Base-by-base conservation (phyloP, 2,329 filamentous ascomycete genomes). In the Bipolaris zeicola region DNA sequence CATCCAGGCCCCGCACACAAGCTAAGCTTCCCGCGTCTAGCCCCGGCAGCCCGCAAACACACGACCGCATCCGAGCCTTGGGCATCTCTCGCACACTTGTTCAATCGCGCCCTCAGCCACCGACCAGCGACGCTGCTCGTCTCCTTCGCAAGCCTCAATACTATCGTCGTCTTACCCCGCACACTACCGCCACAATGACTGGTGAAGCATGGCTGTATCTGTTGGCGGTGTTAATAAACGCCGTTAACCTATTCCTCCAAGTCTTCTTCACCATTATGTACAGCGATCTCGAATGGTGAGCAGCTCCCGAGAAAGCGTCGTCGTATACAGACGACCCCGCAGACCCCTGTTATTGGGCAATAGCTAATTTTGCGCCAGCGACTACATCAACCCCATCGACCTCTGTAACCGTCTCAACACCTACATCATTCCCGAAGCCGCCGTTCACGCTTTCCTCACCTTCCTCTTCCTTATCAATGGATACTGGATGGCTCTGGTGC, bases 191-290 rank as follows among this genome's bases (percentile, higher is more conserved):
- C 78, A 87, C 77, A 76, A 97, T 97, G 93, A 96, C 93, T 74
- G 93, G 93, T 80, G 93, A 97, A 86, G 93, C 93, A 78, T 97
- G 95, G 95, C 84, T 99, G 78, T 99, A 96, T 83, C 88, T 99
- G 73, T 85, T 99, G 80, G 89, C 94, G 81, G 96, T 99, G 80
- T 86, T 99, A 78, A 96, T 99, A 84, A 99, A 99, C 83, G 95
- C 95, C 83, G 93, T 99, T 87, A 99, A 99, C 85, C 87, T 99
- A 75, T 99, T 99, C 81, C 86, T 99, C 56, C 96, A 99, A 83
- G 95, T 99, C 72, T 99, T 99, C 86, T 99, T 99, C 83, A 99
- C 95, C 57, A 99, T 99, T 77, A 99, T 99, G 96, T 99, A 98
- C 83, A 96, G 92, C 80, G 95, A 99, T 85, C 82, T 99, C 73